Evolutionary conservation across 1,284 basidiomycete genomes (phyloP).

Genomic region (Trametes pubescens): DNA sequence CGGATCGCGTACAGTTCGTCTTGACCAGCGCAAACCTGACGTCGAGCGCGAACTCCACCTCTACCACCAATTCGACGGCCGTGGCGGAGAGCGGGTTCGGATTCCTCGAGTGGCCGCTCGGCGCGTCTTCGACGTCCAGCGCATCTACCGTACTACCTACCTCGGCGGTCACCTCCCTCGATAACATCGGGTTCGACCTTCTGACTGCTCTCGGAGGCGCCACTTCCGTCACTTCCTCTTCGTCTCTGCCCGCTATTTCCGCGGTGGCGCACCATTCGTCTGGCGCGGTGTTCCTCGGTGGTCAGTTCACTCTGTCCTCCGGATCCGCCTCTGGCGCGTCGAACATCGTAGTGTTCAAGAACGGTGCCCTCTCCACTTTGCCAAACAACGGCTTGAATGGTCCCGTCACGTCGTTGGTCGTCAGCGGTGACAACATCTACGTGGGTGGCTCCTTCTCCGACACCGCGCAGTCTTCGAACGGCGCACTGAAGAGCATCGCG

Average conservation of each 20-base stretch:
- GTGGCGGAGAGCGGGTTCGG: constrained; percentile 65
- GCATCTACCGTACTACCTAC: constrained; percentile 71
- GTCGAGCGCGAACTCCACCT: constrained; percentile 40
- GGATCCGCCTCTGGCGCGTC: constrained; percentile 62
- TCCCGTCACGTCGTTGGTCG: constrained; percentile 70
- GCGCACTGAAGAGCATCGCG: constrained; percentile 71
- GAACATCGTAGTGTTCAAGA: constrained; percentile 81
- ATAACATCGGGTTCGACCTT: constrained; percentile 66
- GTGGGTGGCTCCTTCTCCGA: constrained; percentile 89
- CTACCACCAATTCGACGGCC: constrained; percentile 42
- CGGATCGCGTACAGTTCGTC: constrained; percentile 79
- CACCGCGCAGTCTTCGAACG: constrained; percentile 63
- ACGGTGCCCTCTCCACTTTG: constrained; percentile 63
- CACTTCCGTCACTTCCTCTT: constrained; percentile 43
- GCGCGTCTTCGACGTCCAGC: constrained; percentile 52
- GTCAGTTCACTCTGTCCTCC: constrained; percentile 74
- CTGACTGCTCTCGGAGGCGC: constrained; percentile 63
- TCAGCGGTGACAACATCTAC: constrained; percentile 72
- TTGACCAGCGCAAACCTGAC: constrained; percentile 68
- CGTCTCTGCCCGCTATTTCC: constrained; percentile 51
- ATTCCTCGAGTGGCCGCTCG: constrained; percentile 82
- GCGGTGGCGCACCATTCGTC: constrained; percentile 72
- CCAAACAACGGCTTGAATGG: constrained; percentile 77
- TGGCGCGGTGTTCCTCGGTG: constrained; percentile 78
- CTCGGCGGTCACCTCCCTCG: constrained; percentile 75